Evolutionary conservation across 176 grass and related monocot species (phyloP).

Genomic region (Sorghum bicolor): Sorghum_bicolor_NCBIv3 NC_012874.2:2597001-2597500

Average conservation of each 20-base stretch:
- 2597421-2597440: slow-evolving; percentile 73
- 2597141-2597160: background rate
- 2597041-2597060: background rate
- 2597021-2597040: background rate
- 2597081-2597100: background rate
- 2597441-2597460: slow-evolving; percentile 90
- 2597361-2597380: background rate
- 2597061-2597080: background rate
- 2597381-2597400: background rate
- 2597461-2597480: slow-evolving; percentile 68
- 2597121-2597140: background rate
- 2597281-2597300: background rate
- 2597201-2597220: background rate
- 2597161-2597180: background rate
- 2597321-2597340: background rate
- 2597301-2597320: background rate
- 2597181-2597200: background rate
- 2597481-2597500: slow-evolving; percentile 63
- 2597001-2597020: slow-evolving; percentile 9
- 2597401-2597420: slow-evolving; percentile 86
- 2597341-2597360: background rate
- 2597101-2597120: background rate
- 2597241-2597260: background rate
- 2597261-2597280: background rate
- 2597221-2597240: background rate